Conservation (phyloP, 2,329 filamentous ascomycete species). For the Pseudocercospora crystallina region DNA sequence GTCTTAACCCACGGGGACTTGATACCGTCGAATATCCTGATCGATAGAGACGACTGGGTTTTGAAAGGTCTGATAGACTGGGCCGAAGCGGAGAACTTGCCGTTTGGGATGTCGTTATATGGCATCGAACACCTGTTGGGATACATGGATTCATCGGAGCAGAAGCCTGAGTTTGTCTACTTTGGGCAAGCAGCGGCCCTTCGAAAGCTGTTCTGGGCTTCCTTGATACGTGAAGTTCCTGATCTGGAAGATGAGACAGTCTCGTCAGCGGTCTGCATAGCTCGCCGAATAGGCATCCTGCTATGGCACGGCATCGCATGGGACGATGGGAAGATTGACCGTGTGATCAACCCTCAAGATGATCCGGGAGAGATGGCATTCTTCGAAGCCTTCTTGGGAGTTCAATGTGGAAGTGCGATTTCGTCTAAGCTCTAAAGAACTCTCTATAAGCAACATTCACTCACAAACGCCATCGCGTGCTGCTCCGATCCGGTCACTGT, state of each 20-base stretch:
- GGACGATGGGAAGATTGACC: slow-evolving; percentile 59
- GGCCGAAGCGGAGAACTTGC: slow-evolving; percentile 62
- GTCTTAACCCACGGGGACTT: slow-evolving; percentile 63
- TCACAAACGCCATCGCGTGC: neutral
- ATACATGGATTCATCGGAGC: slow-evolving; percentile 30
- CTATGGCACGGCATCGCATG: slow-evolving; percentile 58
- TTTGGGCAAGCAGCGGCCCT: slow-evolving; percentile 46
- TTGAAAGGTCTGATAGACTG: slow-evolving; percentile 62
- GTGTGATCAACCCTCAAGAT: slow-evolving; percentile 53
- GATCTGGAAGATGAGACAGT: slow-evolving; percentile 34
- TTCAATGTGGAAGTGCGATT: neutral
- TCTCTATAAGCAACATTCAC: too few species aligned
- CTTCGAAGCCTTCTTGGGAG: slow-evolving; percentile 45
- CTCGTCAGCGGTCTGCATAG: slow-evolving; percentile 41
- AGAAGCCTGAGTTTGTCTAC: slow-evolving; percentile 40
- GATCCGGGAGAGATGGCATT: slow-evolving; percentile 54
- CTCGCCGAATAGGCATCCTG: slow-evolving; percentile 57
- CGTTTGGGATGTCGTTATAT: slow-evolving; percentile 61
- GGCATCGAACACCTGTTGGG: slow-evolving; percentile 62
- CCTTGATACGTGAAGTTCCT: slow-evolving; percentile 38
- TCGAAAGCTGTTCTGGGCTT: slow-evolving; percentile 53
- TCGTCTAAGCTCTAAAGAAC: slow-evolving; percentile 6
- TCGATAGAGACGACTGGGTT: slow-evolving; percentile 44
- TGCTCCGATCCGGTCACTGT: slow-evolving; percentile 32
- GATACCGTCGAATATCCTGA: slow-evolving; percentile 58